Base-by-base conservation (phyloP, 2,329 filamentous ascomycete genomes). In the Nothomitra cinnamomea region DNA sequence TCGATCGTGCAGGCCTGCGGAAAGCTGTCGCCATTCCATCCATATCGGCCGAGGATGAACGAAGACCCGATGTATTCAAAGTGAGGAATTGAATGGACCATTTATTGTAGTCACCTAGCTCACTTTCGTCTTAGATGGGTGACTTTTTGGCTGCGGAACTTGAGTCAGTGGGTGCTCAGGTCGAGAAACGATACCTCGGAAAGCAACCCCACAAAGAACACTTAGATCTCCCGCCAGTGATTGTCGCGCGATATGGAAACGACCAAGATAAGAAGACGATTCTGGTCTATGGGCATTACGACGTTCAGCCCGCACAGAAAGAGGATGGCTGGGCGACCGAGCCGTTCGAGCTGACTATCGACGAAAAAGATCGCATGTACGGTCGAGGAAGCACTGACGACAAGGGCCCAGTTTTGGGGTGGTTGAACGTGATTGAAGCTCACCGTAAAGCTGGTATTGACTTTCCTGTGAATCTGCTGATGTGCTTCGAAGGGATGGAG, bases 401-500 rank as follows among this genome's bases (percentile, higher is more conserved):
- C 72, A 98, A 98, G 75, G 92, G 92, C 1, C 92, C 92, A 17
- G 90, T 98, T 24, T 75, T 98, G 54, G 92, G 92, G 61, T 98
- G 92, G 92, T 69, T 98, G 61, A 98, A 98, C 66, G 89, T 89
- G 60, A 96, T 98, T 59, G 89, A 98, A 71, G 89, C 92, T 42
- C 92, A 98, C 74, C 83, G 95, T 70, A 92, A 94, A 75, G 88
- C 89, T 36, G 87, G 87, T 55, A 75, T 96, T 47, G 90, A 95
- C 52, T 87, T 98, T 66, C 92, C 92, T 7, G 92, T 98, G 64
- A 98, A 98, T 72, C 76, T 98, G 60, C 79, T 98, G 59, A 96
- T 95, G 87, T 98, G 92, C 75, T 96, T 98, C 62, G 92, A 98
- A 75, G 92, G 92, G 50, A 98, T 98, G 92, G 92, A 98, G 72